phyloP scores from a whole-genome alignment of 2,329 filamentous ascomycete genomes.

The Phyllosticta paracitricarpa region DNA sequence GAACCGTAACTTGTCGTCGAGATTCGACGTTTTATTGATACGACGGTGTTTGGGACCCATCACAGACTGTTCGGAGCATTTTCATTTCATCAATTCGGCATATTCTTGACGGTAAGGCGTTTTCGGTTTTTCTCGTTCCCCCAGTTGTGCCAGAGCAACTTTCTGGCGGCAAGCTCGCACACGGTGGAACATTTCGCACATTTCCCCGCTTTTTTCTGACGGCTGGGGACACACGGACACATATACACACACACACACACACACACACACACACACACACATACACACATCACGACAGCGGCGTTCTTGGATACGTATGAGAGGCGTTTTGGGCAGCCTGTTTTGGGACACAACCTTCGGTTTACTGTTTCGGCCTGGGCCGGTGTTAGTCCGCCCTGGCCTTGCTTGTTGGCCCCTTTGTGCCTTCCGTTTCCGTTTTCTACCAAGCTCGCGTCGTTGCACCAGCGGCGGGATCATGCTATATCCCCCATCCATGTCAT shows the following conservation, averaged over 20 bases:
- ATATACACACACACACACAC: slow-evolving; percentile 1
- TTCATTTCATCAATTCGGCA: neutral
- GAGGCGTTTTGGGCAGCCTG: neutral
- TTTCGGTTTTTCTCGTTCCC: neutral
- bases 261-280: slow-evolving; percentile 2
- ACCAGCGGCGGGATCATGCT: no score
- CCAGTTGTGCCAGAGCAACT: neutral
- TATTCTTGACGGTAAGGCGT: neutral
- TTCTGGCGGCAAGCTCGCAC: neutral
- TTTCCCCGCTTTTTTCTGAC: neutral
- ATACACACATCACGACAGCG: slow-evolving; percentile 6
- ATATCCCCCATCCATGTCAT: no score
- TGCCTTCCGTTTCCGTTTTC: neutral
- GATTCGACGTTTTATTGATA: neutral
- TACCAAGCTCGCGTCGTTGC: neutral
- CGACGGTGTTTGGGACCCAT: neutral
- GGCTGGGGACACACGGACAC: slow-evolving; percentile 4
- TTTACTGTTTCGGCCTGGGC: neutral
- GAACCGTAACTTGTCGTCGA: neutral
- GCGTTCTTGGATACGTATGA: slow-evolving; percentile 1
- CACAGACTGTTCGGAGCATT: neutral
- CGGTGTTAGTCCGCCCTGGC: neutral
- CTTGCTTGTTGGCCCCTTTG: neutral
- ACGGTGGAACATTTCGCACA: slow-evolving; percentile 3
- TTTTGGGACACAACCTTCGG: neutral